Base-by-base conservation (phyloP, 768 basidiomycete species). In the Daedalea quercina region DNA sequence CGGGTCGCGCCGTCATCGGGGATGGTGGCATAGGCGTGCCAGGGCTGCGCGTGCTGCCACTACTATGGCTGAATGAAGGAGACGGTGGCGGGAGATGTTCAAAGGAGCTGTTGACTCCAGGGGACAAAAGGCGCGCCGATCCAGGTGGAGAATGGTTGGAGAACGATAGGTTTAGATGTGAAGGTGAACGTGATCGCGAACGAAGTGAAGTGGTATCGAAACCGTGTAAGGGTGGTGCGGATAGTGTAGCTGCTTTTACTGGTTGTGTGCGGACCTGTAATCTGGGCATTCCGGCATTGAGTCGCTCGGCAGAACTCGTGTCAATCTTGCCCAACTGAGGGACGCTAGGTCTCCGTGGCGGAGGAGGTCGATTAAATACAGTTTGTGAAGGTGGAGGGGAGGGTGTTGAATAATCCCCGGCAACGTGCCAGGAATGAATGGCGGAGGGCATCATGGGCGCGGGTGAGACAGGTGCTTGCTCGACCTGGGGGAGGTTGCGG, bases 361-460 rank as follows among this genome's bases (percentile, higher is more conserved):
- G 79, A 12, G 78, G 74, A 7, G 76, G 74, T 2, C 77, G 64
- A 25, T 62, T 66, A 71, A 86, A 85, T 8, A 69, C 65, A 40
- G 81, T 67, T 28, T 81, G 79, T 3, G 84, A 85, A 1, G 87
- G 85, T 0, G 85, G 82, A 2, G 85, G 82, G 0, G 86, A 87
- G 7, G 81, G 80, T 17, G 78, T 70, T 1, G 74, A 33, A 24
- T 54, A 61, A 25, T 62, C 62, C 56, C 83, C 79, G 19, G 65
- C 59, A 51, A 76, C 68, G 46, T 63, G 69, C 63, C 62, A 68
- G 49, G 58, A 67, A 49, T 54, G 73, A 13, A 74, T 71, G 8
- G 69, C 65, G 19, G 77, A 61, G n/a, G 81, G 74, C 76, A 84
- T 82, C 52, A 80, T 62, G 19, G 80, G 79, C 58, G 80, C 63